Base-by-base conservation (phyloP, 305 asterid genomes). In the Petunia hybrid region DNA sequence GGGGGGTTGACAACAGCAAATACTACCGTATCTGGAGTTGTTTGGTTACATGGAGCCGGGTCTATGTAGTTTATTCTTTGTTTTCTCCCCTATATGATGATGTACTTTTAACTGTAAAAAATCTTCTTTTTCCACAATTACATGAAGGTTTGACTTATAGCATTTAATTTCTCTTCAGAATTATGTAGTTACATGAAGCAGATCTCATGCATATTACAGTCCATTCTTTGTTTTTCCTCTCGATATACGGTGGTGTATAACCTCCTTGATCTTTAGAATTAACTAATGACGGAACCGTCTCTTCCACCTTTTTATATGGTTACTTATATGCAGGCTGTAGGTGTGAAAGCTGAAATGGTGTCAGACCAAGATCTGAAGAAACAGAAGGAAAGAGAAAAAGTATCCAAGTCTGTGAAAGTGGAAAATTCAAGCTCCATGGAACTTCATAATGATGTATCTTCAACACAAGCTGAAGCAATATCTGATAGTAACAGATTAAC, bases 301-400 rank as follows among this genome's bases (percentile, higher is more conserved):
- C 43, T 71, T 71, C 43, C 78, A 5, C 45, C 4, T 0, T 48
- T 0, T 48, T 71, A 9, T 35, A 48, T 39, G 62, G 70, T 78
- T 78, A 31, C 16, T 45, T 85, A 79, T 89, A 41, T 89, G 85
- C 97, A 96, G 99, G 87, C 92, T 86, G 85, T 85, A 70, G 91
- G 89, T 82, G 80, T 85, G 82, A 92, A 91, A 85, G 96, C 88
- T 77, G 91, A 82, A 59, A 40, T 87, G 46, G 82, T 83, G 65
- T 79, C 91, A 79, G 92, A 91, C 80, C 89, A 59, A 67, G 81
- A 89, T 16, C 57, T 86, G 42, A 89, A 89, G 82, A 87, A 80
- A 66, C 91, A 82, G 60, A 87, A 87, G 86, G 87, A 74, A 80
- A 45, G 61, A 35, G 94, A 88, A 79, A 84, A 86, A 76, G 82